phyloP scores from a whole-genome alignment of 179 eudicot genomes.

The Gypsophila paniculata region DNA sequence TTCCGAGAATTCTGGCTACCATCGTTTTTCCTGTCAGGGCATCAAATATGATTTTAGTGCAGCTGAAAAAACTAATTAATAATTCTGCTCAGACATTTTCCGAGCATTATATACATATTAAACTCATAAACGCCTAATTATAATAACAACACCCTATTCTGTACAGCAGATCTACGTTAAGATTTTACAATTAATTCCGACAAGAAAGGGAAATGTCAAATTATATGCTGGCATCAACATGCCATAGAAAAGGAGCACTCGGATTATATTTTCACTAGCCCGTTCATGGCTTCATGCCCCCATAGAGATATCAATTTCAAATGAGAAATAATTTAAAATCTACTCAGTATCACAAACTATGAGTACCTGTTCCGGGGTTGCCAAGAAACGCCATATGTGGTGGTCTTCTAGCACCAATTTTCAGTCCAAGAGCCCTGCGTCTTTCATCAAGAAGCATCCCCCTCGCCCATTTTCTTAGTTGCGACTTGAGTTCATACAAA shows the following conservation, averaged over 20 bases:
- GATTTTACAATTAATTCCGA: neutral
- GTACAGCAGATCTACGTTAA: conserved; percentile 16
- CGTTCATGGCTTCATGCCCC: too few species aligned
- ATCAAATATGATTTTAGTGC: conserved; percentile 6
- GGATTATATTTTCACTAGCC: neutral
- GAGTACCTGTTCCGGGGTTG: conserved; percentile 85
- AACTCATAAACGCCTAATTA: neutral
- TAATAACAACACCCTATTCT: conserved; percentile 12
- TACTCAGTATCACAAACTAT: neutral
- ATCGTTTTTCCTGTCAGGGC: conserved; percentile 71
- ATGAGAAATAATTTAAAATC: neutral
- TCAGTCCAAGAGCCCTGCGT: conserved; percentile 85
- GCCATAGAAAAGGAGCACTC: conserved; percentile 1
- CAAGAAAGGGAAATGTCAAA: neutral
- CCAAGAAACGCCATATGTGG: conserved; percentile 99
- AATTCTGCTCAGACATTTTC: neutral
- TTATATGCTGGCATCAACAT: neutral
- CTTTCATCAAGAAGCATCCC: conserved; percentile 98
- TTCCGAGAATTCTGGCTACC: conserved; percentile 94
- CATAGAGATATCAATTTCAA: too few species aligned
- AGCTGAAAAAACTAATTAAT: neutral
- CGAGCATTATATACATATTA: neutral
- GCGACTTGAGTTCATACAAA: conserved; percentile 66
- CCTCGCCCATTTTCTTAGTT: conserved; percentile 84
- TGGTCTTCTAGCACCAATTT: conserved; percentile 74